Evolutionary conservation across 306 rosid genomes (phyloP), one percentile per base, ranked within the genome.

Genomic region (Potentilla sterilis): DNA sequence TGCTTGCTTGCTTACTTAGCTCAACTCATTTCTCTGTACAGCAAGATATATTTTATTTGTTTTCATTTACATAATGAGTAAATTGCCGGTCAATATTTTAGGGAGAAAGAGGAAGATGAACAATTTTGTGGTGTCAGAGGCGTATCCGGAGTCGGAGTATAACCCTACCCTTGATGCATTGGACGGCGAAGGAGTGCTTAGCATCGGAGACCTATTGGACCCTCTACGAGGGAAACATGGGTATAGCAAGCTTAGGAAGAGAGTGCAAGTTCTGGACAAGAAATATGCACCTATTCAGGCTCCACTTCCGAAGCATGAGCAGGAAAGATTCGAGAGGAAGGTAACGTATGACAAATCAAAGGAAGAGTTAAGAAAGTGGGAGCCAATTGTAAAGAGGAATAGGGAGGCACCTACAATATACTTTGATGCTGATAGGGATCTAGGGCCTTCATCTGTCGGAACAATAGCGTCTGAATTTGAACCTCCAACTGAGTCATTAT

Each of bases 361-460:
- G 85, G 85, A 89, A 80, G 89, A 86, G 8, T 83, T 89, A 35
- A 70, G 75, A 10, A 88, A 83, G 89, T 96, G 98, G 98, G 93
- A 88, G 77, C 90, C 80, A 67, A 75, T 87, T 75, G 81, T 96
- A 79, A 83, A 92, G 91, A 89, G 77, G 81, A 92, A 92, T 70
- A 84, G 99, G 77, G 97, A 90, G 82, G 93, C 91, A 3, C 84
- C 92, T 67, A 89, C 92, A 70, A 5, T 90, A 58, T 84, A 70
- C 72, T 89, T 95, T 82, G 93, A 86, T 79, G 89, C 80, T 76
- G 79, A 90, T 55, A 75, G 79, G 61, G 83, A 92, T 76, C 37
- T 95, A 58, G 92, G 91, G 47, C 87, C 81, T 90, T 89, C 97
- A 69, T 87, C 97, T 19, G 89, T 92, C 73, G 98, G 98, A 81